Evolutionary conservation across 345 rosid species (phyloP).

Genomic region (Eucalyptus tenuipes): DNA sequence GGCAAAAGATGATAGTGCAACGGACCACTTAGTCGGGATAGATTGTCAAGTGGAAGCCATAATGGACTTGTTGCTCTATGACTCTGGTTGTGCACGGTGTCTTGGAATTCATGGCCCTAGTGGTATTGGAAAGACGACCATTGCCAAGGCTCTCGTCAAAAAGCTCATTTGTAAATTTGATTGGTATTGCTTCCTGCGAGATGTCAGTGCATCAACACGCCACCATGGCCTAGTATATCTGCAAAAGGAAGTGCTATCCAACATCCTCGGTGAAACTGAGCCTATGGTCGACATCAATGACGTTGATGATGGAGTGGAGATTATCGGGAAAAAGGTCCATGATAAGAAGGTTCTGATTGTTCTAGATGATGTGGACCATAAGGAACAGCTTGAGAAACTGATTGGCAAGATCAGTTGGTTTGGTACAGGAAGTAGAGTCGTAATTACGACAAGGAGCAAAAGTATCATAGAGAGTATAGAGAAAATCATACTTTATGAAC

Average conservation of each 20-base stretch:
- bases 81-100: background rate
- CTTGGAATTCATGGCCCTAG: background rate
- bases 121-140: background rate
- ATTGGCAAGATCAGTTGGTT: background rate
- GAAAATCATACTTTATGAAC: background rate
- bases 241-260: background rate
- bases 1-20: background rate
- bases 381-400: background rate
- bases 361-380: background rate
- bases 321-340: rapidly evolving
- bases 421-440: background rate
- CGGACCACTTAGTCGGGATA: background rate
- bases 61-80: background rate
- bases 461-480: background rate
- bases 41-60: rapidly evolving
- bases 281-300: background rate
- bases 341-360: background rate
- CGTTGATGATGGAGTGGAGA: background rate
- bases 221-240: background rate
- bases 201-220: background rate
- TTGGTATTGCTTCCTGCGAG: background rate
- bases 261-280: too few species aligned
- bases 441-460: background rate
- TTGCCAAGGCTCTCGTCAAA: background rate
- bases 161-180: background rate